A percentile compares a stretch with the other conserved stretches of the same genome.
Evolutionary conservation across 1,139 yeast species (phyloP).

Genomic region (Diutina siamensis): DNA sequence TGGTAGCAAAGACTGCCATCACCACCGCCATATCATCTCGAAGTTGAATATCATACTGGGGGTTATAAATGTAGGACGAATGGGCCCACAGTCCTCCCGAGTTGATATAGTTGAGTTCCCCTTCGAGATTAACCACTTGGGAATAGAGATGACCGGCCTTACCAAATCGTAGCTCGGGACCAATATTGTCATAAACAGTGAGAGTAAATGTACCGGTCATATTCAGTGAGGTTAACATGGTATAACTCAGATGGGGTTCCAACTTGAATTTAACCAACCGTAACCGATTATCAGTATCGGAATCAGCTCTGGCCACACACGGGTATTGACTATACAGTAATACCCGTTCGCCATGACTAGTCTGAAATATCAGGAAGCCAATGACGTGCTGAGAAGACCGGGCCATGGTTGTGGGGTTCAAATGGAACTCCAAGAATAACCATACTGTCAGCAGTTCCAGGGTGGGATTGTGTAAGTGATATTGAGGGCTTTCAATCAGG

Average conservation of each 20-base stretch:
- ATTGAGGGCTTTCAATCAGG: not conserved
- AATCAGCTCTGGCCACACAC: conserved; percentile 12
- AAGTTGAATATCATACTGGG: conserved; percentile 39
- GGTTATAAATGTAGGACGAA: conserved; percentile 44
- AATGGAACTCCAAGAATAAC: not conserved
- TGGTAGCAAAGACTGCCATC: conserved; percentile 12
- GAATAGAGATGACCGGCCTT: conserved; percentile 18
- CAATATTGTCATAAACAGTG: not conserved
- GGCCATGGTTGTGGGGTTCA: not conserved
- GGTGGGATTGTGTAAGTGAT: not conserved
- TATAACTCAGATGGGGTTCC: conserved; percentile 2
- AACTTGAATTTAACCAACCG: conserved; percentile 10
- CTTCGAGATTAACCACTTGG: conserved; percentile 16
- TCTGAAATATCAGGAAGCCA: conserved; percentile 15
- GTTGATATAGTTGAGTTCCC: conserved; percentile 32
- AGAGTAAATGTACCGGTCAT: conserved; percentile 3
- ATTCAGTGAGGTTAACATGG: not conserved
- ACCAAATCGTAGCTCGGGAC: conserved; percentile 12
- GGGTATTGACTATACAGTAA: conserved; percentile 20
- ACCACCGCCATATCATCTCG: conserved; percentile 16
- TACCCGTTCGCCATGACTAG: conserved; percentile 22
- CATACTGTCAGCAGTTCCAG: not conserved
- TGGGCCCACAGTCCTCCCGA: conserved; percentile 51
- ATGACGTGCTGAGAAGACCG: not conserved
- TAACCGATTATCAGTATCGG: conserved; percentile 17